A percentile compares a stretch with the other conserved stretches of the same genome.
phyloP scores from a whole-genome alignment of 495 filamentous ascomycete genomes.

The Schizothecium vesticola region DNA sequence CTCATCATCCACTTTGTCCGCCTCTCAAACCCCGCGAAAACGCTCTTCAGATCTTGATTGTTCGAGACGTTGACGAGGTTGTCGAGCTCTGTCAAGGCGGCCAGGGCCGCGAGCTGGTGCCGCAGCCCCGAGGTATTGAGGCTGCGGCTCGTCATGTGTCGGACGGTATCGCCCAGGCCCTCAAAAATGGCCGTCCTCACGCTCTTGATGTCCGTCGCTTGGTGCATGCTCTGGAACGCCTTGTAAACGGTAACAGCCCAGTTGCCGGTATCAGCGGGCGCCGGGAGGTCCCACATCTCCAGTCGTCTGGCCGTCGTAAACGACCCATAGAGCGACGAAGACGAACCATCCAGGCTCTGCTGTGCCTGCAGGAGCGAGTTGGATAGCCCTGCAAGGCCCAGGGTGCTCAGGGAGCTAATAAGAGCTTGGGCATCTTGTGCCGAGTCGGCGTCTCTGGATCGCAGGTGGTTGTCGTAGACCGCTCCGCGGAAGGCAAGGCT shows the following conservation, averaged over 20 bases:
- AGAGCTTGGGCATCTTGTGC: slow-evolving; percentile 45
- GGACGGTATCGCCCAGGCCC: slow-evolving; percentile 60
- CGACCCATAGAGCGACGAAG: slow-evolving; percentile 59
- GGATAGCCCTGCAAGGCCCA: slow-evolving; percentile 68
- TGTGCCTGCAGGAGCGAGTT: slow-evolving; percentile 64
- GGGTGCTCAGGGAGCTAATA: slow-evolving; percentile 56
- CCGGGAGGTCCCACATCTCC: slow-evolving; percentile 88
- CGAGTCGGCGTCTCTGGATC: slow-evolving; percentile 38
- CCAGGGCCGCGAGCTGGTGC: slow-evolving; percentile 62
- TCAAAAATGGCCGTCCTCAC: slow-evolving; percentile 53
- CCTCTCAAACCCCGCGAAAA: slow-evolving; percentile 55
- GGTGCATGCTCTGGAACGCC: slow-evolving; percentile 73
- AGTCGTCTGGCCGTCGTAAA: slow-evolving; percentile 79
- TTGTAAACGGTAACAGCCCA: slow-evolving; percentile 68
- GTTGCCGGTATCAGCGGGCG: slow-evolving; percentile 54
- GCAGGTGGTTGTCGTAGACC: slow-evolving; percentile 80
- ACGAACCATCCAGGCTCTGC: slow-evolving; percentile 48
- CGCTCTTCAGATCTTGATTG: slow-evolving; percentile 53
- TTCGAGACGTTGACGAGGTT: slow-evolving; percentile 62
- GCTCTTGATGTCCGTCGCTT: slow-evolving; percentile 48
- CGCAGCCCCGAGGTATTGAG: slow-evolving; percentile 58
- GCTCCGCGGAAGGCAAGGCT: slow-evolving; percentile 87
- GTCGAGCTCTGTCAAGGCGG: slow-evolving; percentile 74
- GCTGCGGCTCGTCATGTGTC: slow-evolving; percentile 47
- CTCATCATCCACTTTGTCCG: slow-evolving; percentile 74